Evolutionary conservation across 106 monocot species (phyloP).

Genomic region (Dendrobium officinale): DNA sequence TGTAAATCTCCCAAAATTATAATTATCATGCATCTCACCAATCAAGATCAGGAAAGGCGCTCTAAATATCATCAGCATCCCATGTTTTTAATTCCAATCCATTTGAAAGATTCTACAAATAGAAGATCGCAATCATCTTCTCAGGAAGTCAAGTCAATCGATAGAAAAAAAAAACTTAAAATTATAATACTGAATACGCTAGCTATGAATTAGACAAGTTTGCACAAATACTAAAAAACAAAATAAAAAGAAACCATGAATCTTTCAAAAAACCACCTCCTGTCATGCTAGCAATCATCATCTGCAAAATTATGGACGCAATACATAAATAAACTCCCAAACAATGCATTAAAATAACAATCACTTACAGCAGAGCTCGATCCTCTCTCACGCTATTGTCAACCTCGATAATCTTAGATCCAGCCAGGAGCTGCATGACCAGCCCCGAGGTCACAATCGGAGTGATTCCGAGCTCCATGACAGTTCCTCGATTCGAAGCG

Average conservation of each 20-base stretch:
- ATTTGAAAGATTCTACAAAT: neutral
- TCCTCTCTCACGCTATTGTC: slow-evolving; percentile 14
- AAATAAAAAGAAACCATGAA: neutral
- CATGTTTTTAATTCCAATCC: neutral
- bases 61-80: neutral
- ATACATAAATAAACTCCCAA: neutral
- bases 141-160: neutral
- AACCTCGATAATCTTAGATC: slow-evolving; percentile 18
- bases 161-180: neutral
- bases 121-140: neutral
- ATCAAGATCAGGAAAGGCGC: neutral
- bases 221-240: neutral
- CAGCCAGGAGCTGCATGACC: slow-evolving; percentile 14
- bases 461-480: slow-evolving; percentile 16
- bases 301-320: neutral
- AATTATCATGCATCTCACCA: neutral
- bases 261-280: too few relatives aligned
- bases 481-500: slow-evolving; percentile 17
- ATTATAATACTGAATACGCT: neutral
- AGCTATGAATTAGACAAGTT: neutral
- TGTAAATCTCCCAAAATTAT: neutral
- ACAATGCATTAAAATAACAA: neutral
- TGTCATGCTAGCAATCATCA: neutral
- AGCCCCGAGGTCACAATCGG: slow-evolving; percentile 17
- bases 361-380: slow-evolving; percentile 15